Evolutionary conservation across 805 yeast genomes (phyloP), one percentile per base, ranked within the genome.

Genomic region (Candida mattraensis): DNA sequence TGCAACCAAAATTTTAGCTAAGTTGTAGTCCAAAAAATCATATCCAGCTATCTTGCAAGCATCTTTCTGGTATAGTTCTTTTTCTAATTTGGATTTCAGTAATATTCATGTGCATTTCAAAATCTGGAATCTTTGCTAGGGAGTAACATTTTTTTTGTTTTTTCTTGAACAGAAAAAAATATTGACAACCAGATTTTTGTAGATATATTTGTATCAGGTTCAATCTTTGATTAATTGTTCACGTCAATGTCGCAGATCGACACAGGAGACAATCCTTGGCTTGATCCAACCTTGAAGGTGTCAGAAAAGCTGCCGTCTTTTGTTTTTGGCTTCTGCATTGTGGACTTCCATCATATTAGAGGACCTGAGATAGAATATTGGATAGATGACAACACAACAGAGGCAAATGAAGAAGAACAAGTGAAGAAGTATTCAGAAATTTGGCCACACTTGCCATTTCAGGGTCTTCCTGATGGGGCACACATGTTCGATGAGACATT

Each of bases 361-460:
- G 99, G 99, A 2, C 98, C 99, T 0, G 97, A 93, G 57, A 78
- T 93, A 16, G 97, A 91, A 60, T 88, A 86, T 62, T 86, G 96
- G 87, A 70, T 81, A 14, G 78, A 74, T 51, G 62, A 63, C 27
- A 58, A 63, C 35, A 46, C 56, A 0, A 44, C 36, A 5, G 49
- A 40, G 4, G 67, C 70, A 2, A 64, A 60, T 18, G 65, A 62
- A 19, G 19, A 38, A n/a, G 45, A 40, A 2, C 51, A 61, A 24
- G 48, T 56, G 22, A 63, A 44, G 15, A 60, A 64, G 26, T 55
- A 54, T 18, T 50, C 59, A 11, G 51, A 63, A 3, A 63, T 83
- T 13, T 93, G 96, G 89, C 88, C 93, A 8, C 79, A 82, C 52
- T 62, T 93, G 26, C 94, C 99, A 3, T 93, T 93, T 54, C 97